Percentiles rank a stretch among this genome's conserved stretches.
phyloP scores from a whole-genome alignment of 352 stramenopile species.

The Pythium chondricola region DNA sequence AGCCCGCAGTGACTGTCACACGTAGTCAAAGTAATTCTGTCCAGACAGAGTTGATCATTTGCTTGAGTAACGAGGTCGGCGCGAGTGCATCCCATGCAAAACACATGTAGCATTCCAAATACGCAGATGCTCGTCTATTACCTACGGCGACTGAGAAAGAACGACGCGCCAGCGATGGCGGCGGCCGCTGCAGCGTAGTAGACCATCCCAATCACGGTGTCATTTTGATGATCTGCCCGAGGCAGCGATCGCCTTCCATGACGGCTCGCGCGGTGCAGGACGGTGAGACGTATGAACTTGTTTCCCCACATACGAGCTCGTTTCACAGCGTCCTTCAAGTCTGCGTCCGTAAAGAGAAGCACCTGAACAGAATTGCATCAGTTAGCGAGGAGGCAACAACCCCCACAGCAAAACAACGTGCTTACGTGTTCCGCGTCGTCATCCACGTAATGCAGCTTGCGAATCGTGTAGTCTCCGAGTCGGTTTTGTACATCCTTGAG shows the following conservation, averaged over 20 bases:
- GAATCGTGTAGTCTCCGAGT: constrained; percentile 68
- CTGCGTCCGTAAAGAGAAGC: constrained; percentile 69
- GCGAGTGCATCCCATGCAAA: no score
- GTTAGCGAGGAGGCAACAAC: no score
- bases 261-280: constrained; percentile 39
- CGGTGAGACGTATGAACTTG: constrained; percentile 76
- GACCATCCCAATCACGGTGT: constrained; percentile 63
- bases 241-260: constrained; percentile 15
- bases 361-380: no score
- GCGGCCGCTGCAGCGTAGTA: constrained; percentile 73
- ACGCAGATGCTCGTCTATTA: no score
- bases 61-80: no score
- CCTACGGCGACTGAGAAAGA: constrained; percentile 69
- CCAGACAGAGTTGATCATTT: no score
- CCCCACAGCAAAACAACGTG: neutral
- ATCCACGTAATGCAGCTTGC: constrained; percentile 74
- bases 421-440: constrained; percentile 76
- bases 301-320: constrained; percentile 73
- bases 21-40: no score
- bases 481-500: constrained; percentile 65
- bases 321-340: constrained; percentile 76
- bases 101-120: no score
- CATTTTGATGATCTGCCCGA: constrained; percentile 28
- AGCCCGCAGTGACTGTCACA: no score
- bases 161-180: constrained; percentile 69